Conservation (phyloP, 805 yeast species). For the Nakazawaea populi region DNA sequence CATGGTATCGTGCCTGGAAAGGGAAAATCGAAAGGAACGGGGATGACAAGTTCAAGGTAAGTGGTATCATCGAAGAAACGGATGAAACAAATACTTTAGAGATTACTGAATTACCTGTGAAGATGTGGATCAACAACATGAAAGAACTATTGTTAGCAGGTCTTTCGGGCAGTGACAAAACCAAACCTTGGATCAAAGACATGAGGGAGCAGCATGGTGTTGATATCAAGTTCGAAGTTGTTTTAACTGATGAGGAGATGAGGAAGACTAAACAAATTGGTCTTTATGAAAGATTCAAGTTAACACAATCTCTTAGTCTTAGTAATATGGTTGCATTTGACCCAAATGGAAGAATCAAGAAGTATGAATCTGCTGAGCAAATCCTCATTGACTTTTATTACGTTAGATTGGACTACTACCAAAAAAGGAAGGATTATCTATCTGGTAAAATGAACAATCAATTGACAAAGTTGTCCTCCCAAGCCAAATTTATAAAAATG, state of each 20-base stretch:
- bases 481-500: constrained; percentile 87
- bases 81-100: constrained; percentile 70
- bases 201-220: constrained; percentile 90
- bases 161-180: constrained; percentile 68
- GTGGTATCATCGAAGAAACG: constrained; percentile 75
- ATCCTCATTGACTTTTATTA: constrained; percentile 80
- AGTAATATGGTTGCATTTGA: constrained; percentile 96
- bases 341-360: constrained; percentile 79
- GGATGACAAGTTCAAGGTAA: constrained; percentile 65
- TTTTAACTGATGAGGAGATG: constrained; percentile 78
- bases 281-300: constrained; percentile 76
- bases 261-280: constrained; percentile 69
- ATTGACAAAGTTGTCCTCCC: constrained; percentile 68
- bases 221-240: constrained; percentile 74
- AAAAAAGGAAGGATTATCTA: constrained; percentile 80
- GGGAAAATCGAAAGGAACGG: constrained; percentile 67
- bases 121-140: constrained; percentile 87
- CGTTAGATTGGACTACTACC: constrained; percentile 85
- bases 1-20: constrained; percentile 96
- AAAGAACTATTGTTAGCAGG: constrained; percentile 79
- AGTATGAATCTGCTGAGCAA: constrained; percentile 68
- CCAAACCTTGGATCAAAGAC: constrained; percentile 83
- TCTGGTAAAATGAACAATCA: constrained; percentile 65
- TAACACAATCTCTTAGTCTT: constrained; percentile 60
- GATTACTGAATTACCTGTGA: constrained; percentile 88